A percentile compares a stretch with the other conserved stretches of the same genome.
These are phyloP conservation scores for Gossypium turneri DNA, from an alignment of 345 rosid species.

Conservation along the genomic window DNA sequence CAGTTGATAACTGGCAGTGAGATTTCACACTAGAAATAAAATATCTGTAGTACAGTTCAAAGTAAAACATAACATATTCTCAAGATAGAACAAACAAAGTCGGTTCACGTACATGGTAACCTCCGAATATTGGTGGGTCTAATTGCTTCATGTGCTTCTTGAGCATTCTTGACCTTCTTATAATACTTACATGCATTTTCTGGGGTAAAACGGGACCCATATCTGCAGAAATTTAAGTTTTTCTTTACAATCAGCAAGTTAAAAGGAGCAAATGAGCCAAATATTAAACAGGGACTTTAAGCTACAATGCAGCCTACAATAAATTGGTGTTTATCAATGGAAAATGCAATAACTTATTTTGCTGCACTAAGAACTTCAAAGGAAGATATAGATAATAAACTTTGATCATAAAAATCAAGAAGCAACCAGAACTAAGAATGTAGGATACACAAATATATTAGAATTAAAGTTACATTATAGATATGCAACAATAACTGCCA, in stretches of 20 bases:
- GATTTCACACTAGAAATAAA: background rate
- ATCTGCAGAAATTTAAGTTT: slow-evolving; percentile 42
- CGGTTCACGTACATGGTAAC: slow-evolving; percentile 60
- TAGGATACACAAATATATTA: background rate
- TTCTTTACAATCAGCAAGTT: slow-evolving; percentile 8
- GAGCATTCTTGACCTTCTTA: slow-evolving; percentile 95
- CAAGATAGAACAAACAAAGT: background rate
- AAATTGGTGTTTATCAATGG: background rate
- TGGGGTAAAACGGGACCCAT: slow-evolving; percentile 60
- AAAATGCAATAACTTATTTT: background rate
- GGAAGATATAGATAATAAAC: slow-evolving; percentile 9
- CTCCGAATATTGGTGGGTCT: slow-evolving; percentile 82
- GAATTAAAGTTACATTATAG: background rate
- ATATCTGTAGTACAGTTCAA: slow-evolving; percentile 11
- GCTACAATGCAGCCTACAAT: background rate
- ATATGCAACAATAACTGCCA: background rate
- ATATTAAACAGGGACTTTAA: background rate
- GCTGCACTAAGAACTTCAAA: background rate
- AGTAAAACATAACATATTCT: slow-evolving; percentile 1
- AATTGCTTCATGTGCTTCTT: slow-evolving; percentile 99
- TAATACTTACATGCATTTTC: slow-evolving; percentile 66
- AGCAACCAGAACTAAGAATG: background rate
- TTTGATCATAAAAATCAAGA: background rate
- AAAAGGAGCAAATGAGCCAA: background rate
- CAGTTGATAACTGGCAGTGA: slow-evolving; percentile 8